These are phyloP conservation scores for Murraya paniculata DNA, from an alignment of 345 rosid genomes.

Conservation along the genomic window DNA sequence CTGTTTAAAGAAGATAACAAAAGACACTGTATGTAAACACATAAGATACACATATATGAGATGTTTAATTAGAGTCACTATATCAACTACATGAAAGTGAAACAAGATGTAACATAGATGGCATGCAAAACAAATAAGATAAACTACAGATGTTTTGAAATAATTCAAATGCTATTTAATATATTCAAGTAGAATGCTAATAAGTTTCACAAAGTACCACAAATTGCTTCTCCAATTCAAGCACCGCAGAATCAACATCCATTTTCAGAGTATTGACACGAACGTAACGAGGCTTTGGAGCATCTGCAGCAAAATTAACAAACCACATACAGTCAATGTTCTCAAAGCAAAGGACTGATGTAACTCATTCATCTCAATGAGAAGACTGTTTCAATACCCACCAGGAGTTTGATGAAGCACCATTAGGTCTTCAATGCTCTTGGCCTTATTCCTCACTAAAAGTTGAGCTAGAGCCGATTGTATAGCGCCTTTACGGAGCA, in stretches of 20 bases:
- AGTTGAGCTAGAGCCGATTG: conserved; percentile 59
- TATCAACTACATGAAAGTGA: not conserved
- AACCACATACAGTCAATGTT: conserved; percentile 1
- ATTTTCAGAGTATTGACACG: conserved; percentile 85
- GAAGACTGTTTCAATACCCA: conserved; percentile 19
- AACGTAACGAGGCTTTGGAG: conserved; percentile 65
- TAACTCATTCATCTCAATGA: not conserved
- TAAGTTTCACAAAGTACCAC: conserved; percentile 39
- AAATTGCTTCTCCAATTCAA: conserved; percentile 54
- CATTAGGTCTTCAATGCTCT: conserved; percentile 56
- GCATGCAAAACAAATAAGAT: not conserved
- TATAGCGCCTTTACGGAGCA: conserved; percentile 47
- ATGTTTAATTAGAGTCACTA: not conserved
- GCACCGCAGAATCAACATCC: conserved; percentile 59
- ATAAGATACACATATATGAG: not conserved
- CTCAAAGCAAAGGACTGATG: not conserved
- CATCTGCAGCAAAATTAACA: conserved; percentile 43
- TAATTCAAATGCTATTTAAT: not conserved
- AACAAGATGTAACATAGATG: not conserved
- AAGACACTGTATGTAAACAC: not conserved
- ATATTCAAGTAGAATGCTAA: conserved; percentile 11
- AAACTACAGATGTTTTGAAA: not conserved
- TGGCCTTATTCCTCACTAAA: conserved; percentile 59
- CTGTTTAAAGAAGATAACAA: not conserved
- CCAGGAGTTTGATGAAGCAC: conserved; percentile 50